Percentiles rank a stretch among this genome's conserved stretches.
phyloP scores from a whole-genome alignment of 306 rosid genomes.

The Lupinus albus region DNA sequence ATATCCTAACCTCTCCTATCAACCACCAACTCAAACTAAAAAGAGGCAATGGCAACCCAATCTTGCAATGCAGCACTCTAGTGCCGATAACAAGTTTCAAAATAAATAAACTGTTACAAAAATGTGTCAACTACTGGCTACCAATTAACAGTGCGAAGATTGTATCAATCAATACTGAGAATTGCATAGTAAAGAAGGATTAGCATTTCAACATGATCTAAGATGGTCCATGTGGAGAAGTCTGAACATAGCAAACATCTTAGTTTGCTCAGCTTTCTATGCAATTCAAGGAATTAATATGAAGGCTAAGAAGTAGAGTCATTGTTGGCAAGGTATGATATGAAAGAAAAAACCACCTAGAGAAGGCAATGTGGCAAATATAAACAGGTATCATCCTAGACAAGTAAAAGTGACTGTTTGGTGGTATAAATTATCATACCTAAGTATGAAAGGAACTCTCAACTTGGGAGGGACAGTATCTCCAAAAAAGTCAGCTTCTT shows the following conservation, averaged over 20 bases:
- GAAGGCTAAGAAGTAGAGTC: constrained; percentile 24
- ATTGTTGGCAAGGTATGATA: constrained; percentile 10
- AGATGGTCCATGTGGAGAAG: constrained; percentile 1
- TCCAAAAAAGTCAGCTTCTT: constrained; percentile 84
- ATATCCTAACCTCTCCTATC: constrained; percentile 10
- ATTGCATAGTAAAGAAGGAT: constrained; percentile 17
- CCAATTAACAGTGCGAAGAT: constrained; percentile 12
- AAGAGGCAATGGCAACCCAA: constrained; percentile 11
- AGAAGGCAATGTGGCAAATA: background rate
- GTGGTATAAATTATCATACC: constrained; percentile 46
- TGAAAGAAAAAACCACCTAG: constrained; percentile 1
- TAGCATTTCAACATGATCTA: background rate
- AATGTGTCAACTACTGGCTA: background rate
- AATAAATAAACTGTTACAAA: constrained; percentile 8
- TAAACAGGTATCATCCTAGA: constrained; percentile 14
- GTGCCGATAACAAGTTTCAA: constrained; percentile 22
- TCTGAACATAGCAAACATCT: background rate
- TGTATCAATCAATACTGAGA: constrained; percentile 3
- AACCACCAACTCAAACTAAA: background rate
- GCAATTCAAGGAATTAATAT: background rate
- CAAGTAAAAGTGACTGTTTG: constrained; percentile 1
- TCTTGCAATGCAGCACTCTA: background rate
- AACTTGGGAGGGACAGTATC: constrained; percentile 77
- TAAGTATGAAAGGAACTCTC: constrained; percentile 68
- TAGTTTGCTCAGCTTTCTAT: background rate